Evolutionary conservation across 176 grass and related monocot genomes (phyloP).

Genomic region (Zoysia pacifica): DNA sequence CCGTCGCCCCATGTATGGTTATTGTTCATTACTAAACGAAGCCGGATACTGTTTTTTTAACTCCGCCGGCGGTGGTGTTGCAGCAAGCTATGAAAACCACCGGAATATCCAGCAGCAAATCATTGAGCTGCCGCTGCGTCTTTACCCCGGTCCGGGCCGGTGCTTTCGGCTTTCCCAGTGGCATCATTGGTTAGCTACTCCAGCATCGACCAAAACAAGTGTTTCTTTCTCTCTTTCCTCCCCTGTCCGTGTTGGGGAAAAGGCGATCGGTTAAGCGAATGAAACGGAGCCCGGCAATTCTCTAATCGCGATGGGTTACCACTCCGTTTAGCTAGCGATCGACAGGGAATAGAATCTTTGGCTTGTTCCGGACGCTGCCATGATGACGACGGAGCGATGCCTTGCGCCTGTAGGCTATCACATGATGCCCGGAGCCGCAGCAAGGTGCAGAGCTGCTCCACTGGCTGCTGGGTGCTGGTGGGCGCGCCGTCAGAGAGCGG

Average conservation of each 20-base stretch:
- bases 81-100: background rate
- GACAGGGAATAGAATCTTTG: constrained; percentile 37
- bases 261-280: constrained; percentile 18
- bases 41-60: constrained; percentile 32
- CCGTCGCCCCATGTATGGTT: background rate
- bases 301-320: background rate
- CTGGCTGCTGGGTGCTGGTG: background rate
- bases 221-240: background rate
- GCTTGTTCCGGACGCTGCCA: constrained; percentile 23
- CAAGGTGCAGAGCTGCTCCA: background rate
- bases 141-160: background rate
- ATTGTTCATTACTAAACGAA: constrained; percentile 12
- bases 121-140: background rate
- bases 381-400: constrained; percentile 29
- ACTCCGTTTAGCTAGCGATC: background rate
- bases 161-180: constrained; percentile 30
- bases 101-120: constrained; percentile 43
- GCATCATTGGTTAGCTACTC: background rate
- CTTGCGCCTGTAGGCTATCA: constrained; percentile 25
- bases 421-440: constrained; percentile 23
- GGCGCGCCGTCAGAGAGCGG: background rate
- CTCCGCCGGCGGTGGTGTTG: constrained; percentile 3
- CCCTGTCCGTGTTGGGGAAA: constrained; percentile 22
- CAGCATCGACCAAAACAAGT: constrained; percentile 13
- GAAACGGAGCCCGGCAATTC: constrained; percentile 12